Evolutionary conservation across 495 filamentous ascomycete species (phyloP), one percentile per base, ranked within the genome.

Genomic region (Aspergillus taichungensis): DNA sequence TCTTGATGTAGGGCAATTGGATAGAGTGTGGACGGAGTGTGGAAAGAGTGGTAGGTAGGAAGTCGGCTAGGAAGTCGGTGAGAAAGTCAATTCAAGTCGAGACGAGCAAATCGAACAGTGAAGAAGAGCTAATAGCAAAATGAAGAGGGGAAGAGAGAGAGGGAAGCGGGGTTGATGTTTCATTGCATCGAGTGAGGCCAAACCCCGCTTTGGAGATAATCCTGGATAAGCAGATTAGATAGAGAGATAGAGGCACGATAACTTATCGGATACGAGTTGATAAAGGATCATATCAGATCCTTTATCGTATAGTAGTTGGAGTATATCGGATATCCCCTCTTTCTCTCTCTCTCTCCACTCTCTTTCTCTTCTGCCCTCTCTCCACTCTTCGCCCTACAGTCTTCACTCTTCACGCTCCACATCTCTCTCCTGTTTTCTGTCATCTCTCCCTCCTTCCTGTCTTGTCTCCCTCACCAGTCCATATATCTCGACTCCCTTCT

Each of bases 1-100:
- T 41, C 61, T 66, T 64, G 37, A 45, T 29, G 28, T 42, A 14
- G 37, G 9, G 18, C 13, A 13, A 13, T 1, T 14, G 9, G 13
- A 18, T 42, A 28, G 3, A 30, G 11, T 36, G 34, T 12, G 7
- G 40, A 12, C 3, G 9, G 36, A 10, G 13, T 34, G 29, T 24
- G 28, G 32, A 14, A 39, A 45, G 31, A 29, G 28, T 18, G 10
- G 13, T 14, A 34, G 30, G 36, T 6, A 45, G 29, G 33, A 1
- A 36, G 5, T 24, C 0, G 14, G n/a, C 33, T 13, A 7, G 14
- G 24, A 31, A 44, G 27, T 8, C 33, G 28, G 31, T 18, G 34
- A 24, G 24, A 6, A 43, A 14, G 41, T 12, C 32, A 34, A 34
- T 34, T 34, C 32, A 34, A 10, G n/a, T n/a, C n/a, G 5, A 12